Evolutionary conservation across 1,139 yeast genomes (phyloP), one percentile per base, ranked within the genome.

Genomic region (Meyerozyma sp.): DNA sequence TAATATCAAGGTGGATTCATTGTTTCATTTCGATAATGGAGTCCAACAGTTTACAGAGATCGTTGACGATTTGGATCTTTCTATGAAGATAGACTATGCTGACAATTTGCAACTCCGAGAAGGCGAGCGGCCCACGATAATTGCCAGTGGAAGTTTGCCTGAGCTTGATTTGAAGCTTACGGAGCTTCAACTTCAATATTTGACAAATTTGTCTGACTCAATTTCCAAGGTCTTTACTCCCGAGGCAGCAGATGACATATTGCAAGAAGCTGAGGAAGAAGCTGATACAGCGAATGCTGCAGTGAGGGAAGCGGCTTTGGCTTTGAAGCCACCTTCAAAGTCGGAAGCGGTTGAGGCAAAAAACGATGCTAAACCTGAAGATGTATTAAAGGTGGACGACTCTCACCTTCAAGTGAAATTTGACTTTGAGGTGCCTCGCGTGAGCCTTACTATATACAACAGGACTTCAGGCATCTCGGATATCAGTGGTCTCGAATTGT

Each of bases 131-230:
- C 86, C 96, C 0, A 68, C 78, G 0, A 68, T 82, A 38, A 65
- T 69, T 2, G 68, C 87, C 1, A 54, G 59, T 4, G 95, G 96
- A 14, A 65, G 71, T 25, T 72, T 87, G 56, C 80, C 87, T 1
- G 87, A 87, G 20, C 71, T 87, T 18, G 77, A 80, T 41, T 68
- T 89, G 50, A 73, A 77, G 27, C 63, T 93, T 46, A 86, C 97
- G 0, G 98, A 93, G 52, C 62, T 81, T 34, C 98, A 94, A 62
- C 69, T 86, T 39, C 67, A 73, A 30, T 82, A 79, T 52, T 58
- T 91, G 44, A 59, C 80, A 54, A 68, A 73, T 16, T 66, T 91
- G 40, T 66, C 79, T 3, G 78, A 77, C 41, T 74, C 83, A 1
- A 59, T 91, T 1, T 70, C 87, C 0, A 65, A 74, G 27, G 85